Base-by-base conservation (phyloP, 2,329 filamentous ascomycete species). In the Talaromyces piceae region DNA sequence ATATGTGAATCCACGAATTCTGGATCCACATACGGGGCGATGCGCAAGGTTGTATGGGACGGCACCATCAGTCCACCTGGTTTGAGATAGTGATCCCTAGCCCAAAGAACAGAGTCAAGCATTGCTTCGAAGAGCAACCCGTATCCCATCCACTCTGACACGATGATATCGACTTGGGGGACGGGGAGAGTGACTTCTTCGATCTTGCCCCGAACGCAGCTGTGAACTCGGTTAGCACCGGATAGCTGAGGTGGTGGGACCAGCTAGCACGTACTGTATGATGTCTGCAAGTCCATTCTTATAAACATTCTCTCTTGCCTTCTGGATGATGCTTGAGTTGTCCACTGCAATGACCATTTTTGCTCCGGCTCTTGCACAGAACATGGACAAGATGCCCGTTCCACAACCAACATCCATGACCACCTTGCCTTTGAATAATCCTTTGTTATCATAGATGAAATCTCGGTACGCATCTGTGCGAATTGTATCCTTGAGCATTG, bases 91-190 rank as follows among this genome's bases (percentile, higher is more conserved):
- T 81, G 83, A 70, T 97, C 91, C 55, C 91, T 80, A 41, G 91
- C 91, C 63, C 83, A 91, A 47, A 97, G 78, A 20, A 97, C 88
- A 45, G 88, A 94, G 57, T 93, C 89, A 25, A 97, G 82, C 91
- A 97, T 97, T 51, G 90, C 89, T 71, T 97, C 91, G 68, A 94
- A 97, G 5, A 96, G 78, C 16, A 96, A 78, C 57, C 85, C 88
- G 67, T 97, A 97, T 26, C 91, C 91, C 91, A 97, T 97, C 91
- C 91, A 97, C 69, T 97, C 91, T 54, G 88, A 94, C 54, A 97
- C 85, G 64, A 97, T 95, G 62, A 97, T 86, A 70, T 97, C 91
- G 43, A 96, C 91, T 63, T 91, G 76, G 49, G 82, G 76, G 6
- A 91, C 84, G 1, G 87, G 90, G 20, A 90, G 77, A 51, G 72